phyloP scores from a whole-genome alignment of 129 eudicot species.

The Glebionis coronaria region DNA sequence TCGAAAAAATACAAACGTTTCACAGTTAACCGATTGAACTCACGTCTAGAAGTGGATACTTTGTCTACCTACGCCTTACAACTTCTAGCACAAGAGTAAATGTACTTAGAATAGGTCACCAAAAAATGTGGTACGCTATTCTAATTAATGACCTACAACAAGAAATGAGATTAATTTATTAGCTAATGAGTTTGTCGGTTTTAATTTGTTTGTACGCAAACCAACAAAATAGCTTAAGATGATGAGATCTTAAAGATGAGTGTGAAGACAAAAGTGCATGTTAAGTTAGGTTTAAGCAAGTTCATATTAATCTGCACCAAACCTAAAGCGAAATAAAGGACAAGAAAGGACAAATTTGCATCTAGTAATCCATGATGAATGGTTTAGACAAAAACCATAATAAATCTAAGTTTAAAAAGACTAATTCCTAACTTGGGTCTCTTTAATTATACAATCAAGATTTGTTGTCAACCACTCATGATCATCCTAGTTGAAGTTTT shows the following conservation, averaged over 20 bases:
- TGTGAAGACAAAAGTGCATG: conserved; percentile 41
- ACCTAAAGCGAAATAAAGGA: conserved; percentile 35
- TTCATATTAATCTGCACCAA: conserved; percentile 41
- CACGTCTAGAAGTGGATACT: too few relatives aligned
- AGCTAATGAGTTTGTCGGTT: not conserved
- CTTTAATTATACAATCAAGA: conserved; percentile 35
- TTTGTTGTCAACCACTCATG: conserved; percentile 44
- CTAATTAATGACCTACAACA: too few relatives aligned
- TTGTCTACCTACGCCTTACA: too few relatives aligned
- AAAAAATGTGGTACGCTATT: too few relatives aligned
- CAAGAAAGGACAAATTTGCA: conserved; percentile 42
- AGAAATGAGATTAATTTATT: too few relatives aligned
- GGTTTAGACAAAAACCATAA: conserved; percentile 43
- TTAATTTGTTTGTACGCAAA: conserved; percentile 19
- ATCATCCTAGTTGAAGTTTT: conserved; percentile 19
- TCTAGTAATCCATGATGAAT: conserved; percentile 43
- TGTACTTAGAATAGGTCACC: too few relatives aligned
- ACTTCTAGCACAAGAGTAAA: too few relatives aligned
- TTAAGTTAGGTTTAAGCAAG: conserved; percentile 45
- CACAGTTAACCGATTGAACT: too few relatives aligned
- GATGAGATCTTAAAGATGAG: conserved; percentile 10
- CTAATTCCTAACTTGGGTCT: conserved; percentile 51
- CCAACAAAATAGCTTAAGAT: conserved; percentile 28
- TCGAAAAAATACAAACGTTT: too few relatives aligned
- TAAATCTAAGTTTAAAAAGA: conserved; percentile 41